Evolutionary conservation across 2,329 filamentous ascomycete genomes (phyloP), one percentile per base, ranked within the genome.

Genomic region (Clarireedia sp.): DNA sequence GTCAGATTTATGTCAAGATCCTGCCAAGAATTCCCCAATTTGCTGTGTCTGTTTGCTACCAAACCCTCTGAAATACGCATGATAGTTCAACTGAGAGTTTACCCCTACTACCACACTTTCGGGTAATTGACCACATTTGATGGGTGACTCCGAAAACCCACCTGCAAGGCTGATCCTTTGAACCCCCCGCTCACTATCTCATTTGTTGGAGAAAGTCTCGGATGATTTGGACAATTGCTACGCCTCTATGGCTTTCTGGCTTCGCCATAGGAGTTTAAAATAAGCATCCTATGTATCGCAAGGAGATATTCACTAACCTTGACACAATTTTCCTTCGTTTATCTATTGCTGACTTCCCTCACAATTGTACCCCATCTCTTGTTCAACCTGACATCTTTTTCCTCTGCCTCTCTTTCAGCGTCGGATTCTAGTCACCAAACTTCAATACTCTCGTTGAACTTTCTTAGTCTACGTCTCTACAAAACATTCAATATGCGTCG

Each of bases 401-500:
- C 38, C 9, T 41, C 17, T 2, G n/a, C n/a, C 17, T 41, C 16
- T 41, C 38, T 41, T 9, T 41, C 14, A 16, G 8, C 8, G 17
- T 19, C 17, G 8, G 5, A 41, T n/a, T 41, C 38, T 10, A 19
- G 2, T 16, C 17, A 41, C 14, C 16, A 41, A 19, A 3, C 29
- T 33, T 33, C 29, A 33, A 33, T 33, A 33, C 29, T 33, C 29
- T 33, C 10, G 10, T 33, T 33, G 29, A 33, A 33, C 29, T 10
- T 33, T 33, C 29, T 33, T 9, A 12, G 9, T 33, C 3, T 33
- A 4, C 29, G 12, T 33, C 29, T 33, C 10, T 12, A 33, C 29
- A 48, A 5, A 54, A 26, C 2, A 48, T 46, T 19, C 56, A 60
- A 5, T 33, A 67, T 67, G 65, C 64, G 58, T 26, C 24, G 54